Conservation (phyloP, 1,139 yeast species). For the Hemisphaericaspora xylofermentans region DNA sequence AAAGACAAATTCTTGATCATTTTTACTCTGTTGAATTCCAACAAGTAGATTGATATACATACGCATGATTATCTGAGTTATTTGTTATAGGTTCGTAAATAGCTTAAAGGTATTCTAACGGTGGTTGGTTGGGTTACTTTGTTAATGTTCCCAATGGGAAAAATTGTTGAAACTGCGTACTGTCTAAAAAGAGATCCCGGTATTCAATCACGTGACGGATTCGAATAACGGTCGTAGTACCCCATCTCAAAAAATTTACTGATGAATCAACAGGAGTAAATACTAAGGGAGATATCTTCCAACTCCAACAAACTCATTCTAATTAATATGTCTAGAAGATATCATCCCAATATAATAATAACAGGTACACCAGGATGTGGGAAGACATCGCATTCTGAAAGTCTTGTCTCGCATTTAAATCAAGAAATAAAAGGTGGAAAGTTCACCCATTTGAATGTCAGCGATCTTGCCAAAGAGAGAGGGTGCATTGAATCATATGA, state of each 20-base stretch:
- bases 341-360: conserved; percentile 74
- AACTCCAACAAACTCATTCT: background rate
- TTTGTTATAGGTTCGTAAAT: background rate
- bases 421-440: conserved; percentile 18
- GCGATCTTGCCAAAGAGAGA: conserved; percentile 78
- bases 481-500: conserved; percentile 83
- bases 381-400: conserved; percentile 79
- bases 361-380: conserved; percentile 99
- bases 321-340: conserved; percentile 36
- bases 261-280: no score
- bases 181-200: background rate
- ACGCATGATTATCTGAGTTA: conserved; percentile 5
- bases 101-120: background rate
- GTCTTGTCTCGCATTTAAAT: conserved; percentile 52
- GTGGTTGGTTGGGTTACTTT: no score
- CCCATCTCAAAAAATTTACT: no score
- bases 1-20: background rate
- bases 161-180: background rate
- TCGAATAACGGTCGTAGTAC: no score
- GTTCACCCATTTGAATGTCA: conserved; percentile 64
- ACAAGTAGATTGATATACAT: background rate
- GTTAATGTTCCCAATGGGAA: background rate
- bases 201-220: no score
- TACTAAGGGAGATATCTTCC: background rate
- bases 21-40: no score